Conservation (phyloP, 2,329 filamentous ascomycete species). For the Leptographium lundbergii region DNA sequence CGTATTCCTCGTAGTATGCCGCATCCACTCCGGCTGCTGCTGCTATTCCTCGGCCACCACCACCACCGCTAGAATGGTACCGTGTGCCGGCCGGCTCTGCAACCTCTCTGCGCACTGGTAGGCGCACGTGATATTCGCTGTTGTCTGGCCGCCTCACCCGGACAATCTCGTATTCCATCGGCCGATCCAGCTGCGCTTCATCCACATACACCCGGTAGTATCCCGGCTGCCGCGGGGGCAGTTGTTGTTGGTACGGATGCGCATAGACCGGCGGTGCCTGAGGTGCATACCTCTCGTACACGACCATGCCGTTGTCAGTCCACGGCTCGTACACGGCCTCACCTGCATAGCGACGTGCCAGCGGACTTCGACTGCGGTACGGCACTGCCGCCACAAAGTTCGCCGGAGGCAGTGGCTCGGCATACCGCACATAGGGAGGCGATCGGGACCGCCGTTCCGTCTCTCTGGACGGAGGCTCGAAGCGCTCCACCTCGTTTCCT, state of each 20-base stretch:
- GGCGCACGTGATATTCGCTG: constrained; percentile 33
- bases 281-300: not conserved
- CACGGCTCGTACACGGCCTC: constrained; percentile 14
- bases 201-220: constrained; percentile 22
- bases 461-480: not conserved
- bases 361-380: constrained; percentile 20
- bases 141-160: constrained; percentile 30
- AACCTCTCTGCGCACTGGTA: constrained; percentile 19
- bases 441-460: constrained; percentile 17
- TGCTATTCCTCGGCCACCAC: not conserved
- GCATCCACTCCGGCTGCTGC: not conserved
- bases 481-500: constrained; percentile 3
- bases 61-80: constrained; percentile 5
- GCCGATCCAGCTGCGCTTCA: constrained; percentile 15
- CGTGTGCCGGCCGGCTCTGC: not conserved
- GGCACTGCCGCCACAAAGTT: constrained; percentile 2
- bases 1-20: constrained; percentile 29
- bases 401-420: constrained; percentile 13
- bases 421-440: constrained; percentile 19
- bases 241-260: not conserved
- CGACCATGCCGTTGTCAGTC: not conserved
- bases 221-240: constrained; percentile 10
- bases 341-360: constrained; percentile 9
- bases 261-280: constrained; percentile 1
- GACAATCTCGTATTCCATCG: constrained; percentile 30